Base-by-base conservation (phyloP, 257 asterid species). In the Ilex asprella region DNA sequence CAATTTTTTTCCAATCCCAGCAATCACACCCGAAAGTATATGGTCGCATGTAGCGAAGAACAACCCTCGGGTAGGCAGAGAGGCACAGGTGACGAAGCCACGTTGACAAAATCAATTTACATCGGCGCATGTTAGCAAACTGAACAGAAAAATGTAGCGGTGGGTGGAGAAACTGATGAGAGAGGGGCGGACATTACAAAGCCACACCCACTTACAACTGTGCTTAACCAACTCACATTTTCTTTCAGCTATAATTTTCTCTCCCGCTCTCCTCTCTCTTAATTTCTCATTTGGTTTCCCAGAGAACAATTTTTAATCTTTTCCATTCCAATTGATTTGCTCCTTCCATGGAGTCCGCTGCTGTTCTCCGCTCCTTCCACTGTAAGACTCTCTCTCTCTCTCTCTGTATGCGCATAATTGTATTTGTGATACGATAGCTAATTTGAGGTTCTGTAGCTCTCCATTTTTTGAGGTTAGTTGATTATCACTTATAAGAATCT, bases 351-450 rank as follows among this genome's bases (percentile, higher is more conserved):
- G 94, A 86, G 65, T 81, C 95, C 74, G 80, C 86, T 63, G 84
- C 83, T 43, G 87, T 73, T 79, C 86, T 80, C 78, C 91, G 94
- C 76, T 74, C 84, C 67, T 76, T 84, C 70, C 79, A 79, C n/a
- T 75, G 97, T 86, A 74, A 75, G 61, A 7, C 62, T 44, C 49
- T 61, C 41, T 2, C 61, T 32, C 61, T 39, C n/a, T 62, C n/a
- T 27, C 30, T 32, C 13, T 63, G 56, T 60, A 41, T 44, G 53
- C 63, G 29, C 7, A 35, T 35, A 30, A 55, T 54, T 32, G 12
- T 65, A 7, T 61, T 51, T 29, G 12, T 39, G 54, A 47, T 35
- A 3, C 5, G 3, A 7, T 35, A 7, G 3, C 3, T 35, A 35
- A 2, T 2, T 35, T 35, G n/a, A n/a, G n/a, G n/a, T 35, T 12